These are phyloP conservation scores for Corinectria fuckeliana DNA, from an alignment of 2,329 filamentous ascomycete species.

Conservation along the genomic window DNA sequence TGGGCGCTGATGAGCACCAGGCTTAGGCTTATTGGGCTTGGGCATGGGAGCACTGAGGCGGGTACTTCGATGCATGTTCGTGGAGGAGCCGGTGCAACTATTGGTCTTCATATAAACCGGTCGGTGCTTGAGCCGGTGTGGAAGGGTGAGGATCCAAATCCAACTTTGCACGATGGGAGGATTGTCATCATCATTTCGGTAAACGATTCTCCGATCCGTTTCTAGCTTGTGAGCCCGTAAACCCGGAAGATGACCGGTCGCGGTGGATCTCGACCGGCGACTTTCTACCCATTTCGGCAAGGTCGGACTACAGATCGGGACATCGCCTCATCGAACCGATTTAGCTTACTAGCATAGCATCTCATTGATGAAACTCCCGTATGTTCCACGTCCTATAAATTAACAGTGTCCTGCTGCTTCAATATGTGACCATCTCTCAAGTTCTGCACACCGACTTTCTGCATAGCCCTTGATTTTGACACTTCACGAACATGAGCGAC, in stretches of 20 bases:
- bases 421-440: too few species aligned
- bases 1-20: not conserved
- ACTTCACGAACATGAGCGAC: conserved; percentile 5
- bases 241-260: too few species aligned
- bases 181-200: not conserved
- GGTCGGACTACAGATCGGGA: not conserved
- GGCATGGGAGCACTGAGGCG: not conserved
- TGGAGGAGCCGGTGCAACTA: not conserved
- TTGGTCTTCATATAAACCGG: not conserved
- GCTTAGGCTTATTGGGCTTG: not conserved
- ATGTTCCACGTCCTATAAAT: not conserved
- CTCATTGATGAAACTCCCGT: not conserved
- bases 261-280: not conserved
- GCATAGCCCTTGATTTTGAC: not conserved
- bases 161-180: not conserved
- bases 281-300: not conserved
- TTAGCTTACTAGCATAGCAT: not conserved
- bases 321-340: not conserved
- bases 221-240: not conserved
- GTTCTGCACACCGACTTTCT: not conserved
- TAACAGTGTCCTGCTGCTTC: too few species aligned
- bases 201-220: not conserved
- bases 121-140: not conserved
- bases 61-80: not conserved
- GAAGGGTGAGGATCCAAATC: not conserved